These are phyloP conservation scores for Ceratobasidium sp. DNA, from an alignment of 1,284 basidiomycete genomes.

Conservation along the genomic window DNA sequence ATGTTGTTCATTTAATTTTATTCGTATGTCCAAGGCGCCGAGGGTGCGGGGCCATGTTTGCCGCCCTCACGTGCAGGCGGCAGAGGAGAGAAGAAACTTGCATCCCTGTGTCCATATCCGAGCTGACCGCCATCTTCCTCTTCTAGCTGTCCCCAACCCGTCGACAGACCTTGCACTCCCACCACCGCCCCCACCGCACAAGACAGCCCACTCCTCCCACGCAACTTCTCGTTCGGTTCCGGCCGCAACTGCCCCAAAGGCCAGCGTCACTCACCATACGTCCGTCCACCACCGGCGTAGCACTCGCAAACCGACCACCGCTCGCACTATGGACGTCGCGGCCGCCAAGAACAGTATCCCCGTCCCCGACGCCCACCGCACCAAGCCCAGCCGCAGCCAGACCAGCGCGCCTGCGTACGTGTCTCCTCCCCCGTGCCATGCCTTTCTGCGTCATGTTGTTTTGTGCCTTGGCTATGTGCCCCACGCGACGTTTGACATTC, in stretches of 20 bases:
- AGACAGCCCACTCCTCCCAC: neutral
- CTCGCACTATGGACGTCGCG: neutral
- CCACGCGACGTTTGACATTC: constrained; percentile 16
- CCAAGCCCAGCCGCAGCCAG: constrained; percentile 22
- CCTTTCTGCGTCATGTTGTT: constrained; percentile 1
- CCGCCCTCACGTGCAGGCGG: constrained; percentile 4
- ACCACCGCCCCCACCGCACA: constrained; percentile 1
- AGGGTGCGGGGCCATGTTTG: neutral
- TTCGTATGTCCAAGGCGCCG: neutral
- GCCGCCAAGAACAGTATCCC: neutral
- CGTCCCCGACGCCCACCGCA: constrained; percentile 2
- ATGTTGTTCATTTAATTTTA: neutral
- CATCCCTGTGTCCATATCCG: neutral
- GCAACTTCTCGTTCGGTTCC: neutral
- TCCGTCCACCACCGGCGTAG: neutral
- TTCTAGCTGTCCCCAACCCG: neutral
- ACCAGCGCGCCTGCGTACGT: constrained; percentile 25
- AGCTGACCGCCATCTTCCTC: constrained; percentile 15
- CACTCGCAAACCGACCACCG: constrained; percentile 17
- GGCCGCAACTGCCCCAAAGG: neutral
- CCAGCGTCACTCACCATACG: neutral
- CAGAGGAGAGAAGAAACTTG: neutral
- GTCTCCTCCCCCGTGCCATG: neutral
- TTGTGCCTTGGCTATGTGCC: neutral
- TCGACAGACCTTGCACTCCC: neutral